These are phyloP conservation scores for Fusarium sp. DNA, from an alignment of 2,329 filamentous ascomycete species.

Conservation along the genomic window DNA sequence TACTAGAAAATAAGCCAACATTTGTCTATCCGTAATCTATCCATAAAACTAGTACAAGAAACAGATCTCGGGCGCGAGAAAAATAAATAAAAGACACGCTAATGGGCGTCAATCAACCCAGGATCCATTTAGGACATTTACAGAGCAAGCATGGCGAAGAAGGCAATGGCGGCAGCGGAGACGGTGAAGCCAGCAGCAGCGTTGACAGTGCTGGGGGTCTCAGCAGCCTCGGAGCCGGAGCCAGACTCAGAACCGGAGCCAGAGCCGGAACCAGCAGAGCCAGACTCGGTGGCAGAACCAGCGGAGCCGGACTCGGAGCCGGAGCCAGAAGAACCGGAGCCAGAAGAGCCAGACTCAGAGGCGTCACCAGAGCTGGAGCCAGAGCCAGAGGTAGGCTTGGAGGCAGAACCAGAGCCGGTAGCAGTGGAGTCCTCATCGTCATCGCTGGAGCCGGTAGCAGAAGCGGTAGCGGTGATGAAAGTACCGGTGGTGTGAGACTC, in stretches of 20 bases:
- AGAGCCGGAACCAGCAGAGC: conserved; percentile 28
- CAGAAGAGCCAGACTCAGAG: conserved; percentile 9
- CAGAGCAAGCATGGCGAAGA: conserved; percentile 41
- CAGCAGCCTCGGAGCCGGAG: conserved; percentile 24
- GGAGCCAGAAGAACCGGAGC: conserved; percentile 19
- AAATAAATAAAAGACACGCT: conserved; percentile 42
- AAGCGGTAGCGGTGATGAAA: conserved; percentile 49
- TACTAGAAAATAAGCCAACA: conserved; percentile 31
- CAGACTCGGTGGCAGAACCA: conserved; percentile 24
- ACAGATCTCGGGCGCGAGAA: conserved; percentile 44
- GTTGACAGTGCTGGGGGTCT: conserved; percentile 32
- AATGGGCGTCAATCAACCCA: conserved; percentile 41
- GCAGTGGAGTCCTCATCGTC: conserved; percentile 60
- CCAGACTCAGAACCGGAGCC: conserved; percentile 27
- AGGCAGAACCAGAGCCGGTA: conserved; percentile 27
- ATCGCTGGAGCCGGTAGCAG: conserved; percentile 60
- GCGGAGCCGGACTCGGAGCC: conserved; percentile 12
- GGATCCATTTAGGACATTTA: conserved; percentile 42
- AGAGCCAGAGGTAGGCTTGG: conserved; percentile 22
- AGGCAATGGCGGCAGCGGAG: conserved; percentile 34
- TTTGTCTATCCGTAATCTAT: conserved; percentile 47
- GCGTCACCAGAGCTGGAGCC: conserved; percentile 16
- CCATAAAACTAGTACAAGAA: conserved; percentile 43
- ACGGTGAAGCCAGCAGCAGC: conserved; percentile 35
- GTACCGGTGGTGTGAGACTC: conserved; percentile 53